phyloP scores from a whole-genome alignment of 148 eudicot genomes.

The Rhododendron kiyosumense region DNA sequence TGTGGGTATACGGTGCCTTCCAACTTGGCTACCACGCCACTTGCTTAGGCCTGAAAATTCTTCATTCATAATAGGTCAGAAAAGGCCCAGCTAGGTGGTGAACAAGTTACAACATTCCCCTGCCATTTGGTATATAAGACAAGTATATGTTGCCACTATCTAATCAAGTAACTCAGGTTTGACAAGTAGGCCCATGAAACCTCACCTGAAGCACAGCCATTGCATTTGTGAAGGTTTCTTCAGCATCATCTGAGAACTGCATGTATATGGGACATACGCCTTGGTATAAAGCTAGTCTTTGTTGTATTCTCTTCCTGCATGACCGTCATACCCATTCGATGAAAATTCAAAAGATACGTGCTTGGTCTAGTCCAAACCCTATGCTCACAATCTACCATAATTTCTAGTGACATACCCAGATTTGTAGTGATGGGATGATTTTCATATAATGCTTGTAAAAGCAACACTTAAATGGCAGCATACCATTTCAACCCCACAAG shows the following conservation, averaged over 20 bases:
- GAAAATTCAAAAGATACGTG: not conserved
- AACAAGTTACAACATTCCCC: not conserved
- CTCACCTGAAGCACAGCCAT: slow-evolving; percentile 55
- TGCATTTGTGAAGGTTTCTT: slow-evolving; percentile 70
- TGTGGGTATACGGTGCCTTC: not conserved
- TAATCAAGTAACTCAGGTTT: too few species aligned
- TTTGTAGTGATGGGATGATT: not conserved
- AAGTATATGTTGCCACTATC: not conserved
- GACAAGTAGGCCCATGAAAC: slow-evolving; percentile 7
- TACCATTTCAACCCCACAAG: not conserved
- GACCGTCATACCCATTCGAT: not conserved
- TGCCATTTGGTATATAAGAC: not conserved
- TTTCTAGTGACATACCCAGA: not conserved
- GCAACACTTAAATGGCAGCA: not conserved
- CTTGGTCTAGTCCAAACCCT: not conserved
- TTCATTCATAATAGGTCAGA: not conserved
- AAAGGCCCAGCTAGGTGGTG: not conserved
- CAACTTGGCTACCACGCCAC: not conserved
- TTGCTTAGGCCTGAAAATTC: not conserved
- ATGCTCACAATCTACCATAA: not conserved
- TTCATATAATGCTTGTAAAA: not conserved
- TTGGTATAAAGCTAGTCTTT: slow-evolving; percentile 86
- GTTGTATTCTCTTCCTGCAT: slow-evolving; percentile 84
- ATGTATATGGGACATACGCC: slow-evolving; percentile 87
- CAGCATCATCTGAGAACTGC: slow-evolving; percentile 78